Conservation (phyloP, 495 filamentous ascomycete genomes). For the Penicillium simplicissimum region DNA sequence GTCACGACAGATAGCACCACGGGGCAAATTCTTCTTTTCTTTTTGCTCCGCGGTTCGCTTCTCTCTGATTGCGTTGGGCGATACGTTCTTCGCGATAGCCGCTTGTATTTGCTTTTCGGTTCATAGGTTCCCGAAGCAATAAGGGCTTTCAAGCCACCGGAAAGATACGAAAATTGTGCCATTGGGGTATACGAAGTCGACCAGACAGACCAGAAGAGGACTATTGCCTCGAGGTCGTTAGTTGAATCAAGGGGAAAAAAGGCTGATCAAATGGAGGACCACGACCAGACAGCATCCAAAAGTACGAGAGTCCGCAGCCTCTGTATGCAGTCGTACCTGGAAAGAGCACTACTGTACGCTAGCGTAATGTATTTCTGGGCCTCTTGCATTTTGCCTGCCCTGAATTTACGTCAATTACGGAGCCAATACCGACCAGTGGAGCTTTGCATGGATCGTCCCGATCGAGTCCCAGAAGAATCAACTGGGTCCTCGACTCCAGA, state of each 20-base stretch:
- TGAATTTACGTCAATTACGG: constrained; percentile 6
- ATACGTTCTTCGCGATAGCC: background rate
- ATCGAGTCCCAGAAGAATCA: constrained; percentile 34
- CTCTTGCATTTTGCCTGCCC: too few relatives aligned
- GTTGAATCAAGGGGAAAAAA: too few relatives aligned
- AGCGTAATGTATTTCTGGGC: background rate
- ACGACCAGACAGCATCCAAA: background rate
- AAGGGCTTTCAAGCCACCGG: background rate
- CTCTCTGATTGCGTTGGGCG: background rate
- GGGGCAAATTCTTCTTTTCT: background rate
- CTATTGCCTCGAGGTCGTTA: background rate
- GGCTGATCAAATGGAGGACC: too few relatives aligned
- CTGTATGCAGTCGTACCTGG: background rate
- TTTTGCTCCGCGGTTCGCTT: background rate
- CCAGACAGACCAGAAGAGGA: background rate
- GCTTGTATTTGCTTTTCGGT: background rate
- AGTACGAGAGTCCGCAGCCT: too few relatives aligned
- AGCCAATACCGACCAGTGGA: constrained; percentile 17
- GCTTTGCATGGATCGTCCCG: constrained; percentile 31
- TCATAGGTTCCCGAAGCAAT: background rate
- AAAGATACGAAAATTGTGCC: background rate
- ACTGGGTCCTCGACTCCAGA: constrained; percentile 25
- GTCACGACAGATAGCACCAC: background rate
- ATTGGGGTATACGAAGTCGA: background rate
- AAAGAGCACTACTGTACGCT: background rate